Base-by-base conservation (phyloP, 208 protist species). In the Crithidia brevicula region DNA sequence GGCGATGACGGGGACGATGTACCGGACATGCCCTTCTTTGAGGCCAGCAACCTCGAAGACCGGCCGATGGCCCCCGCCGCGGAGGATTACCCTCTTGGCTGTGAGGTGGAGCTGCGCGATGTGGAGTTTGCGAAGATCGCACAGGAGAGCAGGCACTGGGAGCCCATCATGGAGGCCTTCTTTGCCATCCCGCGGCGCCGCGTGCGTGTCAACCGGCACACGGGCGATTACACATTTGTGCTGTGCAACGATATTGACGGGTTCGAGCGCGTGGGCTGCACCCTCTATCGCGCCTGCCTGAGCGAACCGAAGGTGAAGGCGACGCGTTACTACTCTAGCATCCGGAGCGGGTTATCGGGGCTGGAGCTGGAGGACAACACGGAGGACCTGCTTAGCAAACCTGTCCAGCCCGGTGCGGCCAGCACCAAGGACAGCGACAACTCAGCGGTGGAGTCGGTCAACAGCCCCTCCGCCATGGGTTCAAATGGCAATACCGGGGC, bases 141-240 rank as follows among this genome's bases (percentile, higher is more conserved):
- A 4, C 89, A 94, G 58, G 85, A 85, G 40, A 57, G 65, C n/a
- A 51, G 69, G 18, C 63, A 88, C 59, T 96, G 88, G 86, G 86
- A 93, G 62, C 78, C 82, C 8, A 82, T 92, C 30, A 88, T 94
- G 76, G 91, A 94, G 20, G 45, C 75, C 8, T 46, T 96, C 42
- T 96, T 96, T 45, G 67, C 77, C 27, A 68, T 78, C 11, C 78
- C 74, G 22, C 80, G 82, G 10, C 85, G 87, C 28, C 73, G 79
- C 18, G 91, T 92, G n/a, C 70, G 47, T 16, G 91, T 96, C 10
- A 54, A 77, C 57, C 70, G 91, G 3, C 91, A 96, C 65, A 67
- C 68, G 20, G 91, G 88, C 15, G 91, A 96, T 53, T 96, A 91
- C 79, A 93, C 91, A 5, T 92, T 96, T 72, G 91, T 96, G 28